A percentile compares a stretch with the other conserved stretches of the same genome.
These are phyloP conservation scores for Penicillium antarcticum DNA, from an alignment of 495 filamentous ascomycete genomes.

Conservation along the genomic window DNA sequence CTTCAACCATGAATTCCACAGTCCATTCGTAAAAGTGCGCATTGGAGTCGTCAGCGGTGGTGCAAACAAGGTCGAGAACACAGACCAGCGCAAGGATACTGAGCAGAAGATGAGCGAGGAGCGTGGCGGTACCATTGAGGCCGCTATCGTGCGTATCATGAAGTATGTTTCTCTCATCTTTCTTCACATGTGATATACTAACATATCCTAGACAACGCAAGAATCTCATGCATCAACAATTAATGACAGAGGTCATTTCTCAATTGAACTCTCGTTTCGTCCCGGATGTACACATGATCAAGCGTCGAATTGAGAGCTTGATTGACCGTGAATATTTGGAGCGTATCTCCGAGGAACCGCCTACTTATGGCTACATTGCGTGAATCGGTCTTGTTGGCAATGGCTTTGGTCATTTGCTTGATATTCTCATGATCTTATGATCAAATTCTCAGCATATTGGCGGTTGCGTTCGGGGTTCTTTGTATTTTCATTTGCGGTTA, in stretches of 20 bases:
- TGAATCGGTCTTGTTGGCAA: slow-evolving; percentile 18
- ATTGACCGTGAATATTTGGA: slow-evolving; percentile 95
- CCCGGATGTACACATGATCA: slow-evolving; percentile 87
- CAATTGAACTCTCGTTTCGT: slow-evolving; percentile 79
- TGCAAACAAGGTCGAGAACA: slow-evolving; percentile 79
- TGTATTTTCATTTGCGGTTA: slow-evolving; percentile 19
- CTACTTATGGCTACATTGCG: slow-evolving; percentile 78
- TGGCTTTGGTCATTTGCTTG: slow-evolving; percentile 2
- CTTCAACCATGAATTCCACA: slow-evolving; percentile 81
- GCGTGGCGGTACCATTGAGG: slow-evolving; percentile 74
- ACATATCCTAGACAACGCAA: slow-evolving; percentile 75
- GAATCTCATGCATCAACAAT: slow-evolving; percentile 70
- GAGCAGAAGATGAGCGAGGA: slow-evolving; percentile 84
- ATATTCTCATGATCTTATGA: slow-evolving; percentile 3
- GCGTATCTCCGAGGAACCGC: slow-evolving; percentile 66
- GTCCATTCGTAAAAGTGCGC: slow-evolving; percentile 81
- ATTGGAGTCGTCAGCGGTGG: slow-evolving; percentile 66
- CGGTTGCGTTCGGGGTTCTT: neutral
- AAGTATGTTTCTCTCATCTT: slow-evolving; percentile 58
- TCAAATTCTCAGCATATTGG: slow-evolving; percentile 1
- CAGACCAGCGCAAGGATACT: slow-evolving; percentile 79
- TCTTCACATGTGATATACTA: slow-evolving; percentile 4
- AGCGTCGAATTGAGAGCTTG: slow-evolving; percentile 88
- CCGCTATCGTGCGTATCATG: slow-evolving; percentile 92
- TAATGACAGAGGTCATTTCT: slow-evolving; percentile 79